These are phyloP conservation scores for Pyracantha coccinea DNA, from an alignment of 331 rosid species.

Conservation along the genomic window DNA sequence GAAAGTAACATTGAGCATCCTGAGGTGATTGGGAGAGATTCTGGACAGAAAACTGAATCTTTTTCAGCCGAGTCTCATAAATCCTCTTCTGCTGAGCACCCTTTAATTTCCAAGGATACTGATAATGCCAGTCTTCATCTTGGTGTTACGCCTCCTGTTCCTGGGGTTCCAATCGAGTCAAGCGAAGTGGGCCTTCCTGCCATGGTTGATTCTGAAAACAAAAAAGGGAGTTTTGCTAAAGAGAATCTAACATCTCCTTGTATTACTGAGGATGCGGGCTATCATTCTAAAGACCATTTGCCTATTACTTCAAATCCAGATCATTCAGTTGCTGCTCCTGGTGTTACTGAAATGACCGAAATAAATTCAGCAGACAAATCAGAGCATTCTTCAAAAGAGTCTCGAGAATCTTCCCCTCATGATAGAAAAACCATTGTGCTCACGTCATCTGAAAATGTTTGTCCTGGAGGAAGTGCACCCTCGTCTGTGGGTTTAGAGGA, in stretches of 20 bases:
- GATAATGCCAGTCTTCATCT: conserved; percentile 23
- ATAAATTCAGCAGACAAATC: not conserved
- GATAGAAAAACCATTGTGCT: conserved; percentile 3
- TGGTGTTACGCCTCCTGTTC: conserved; percentile 18
- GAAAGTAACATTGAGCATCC: conserved; percentile 15
- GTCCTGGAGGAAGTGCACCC: not conserved
- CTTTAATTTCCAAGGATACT: conserved; percentile 12
- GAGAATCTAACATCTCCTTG: conserved; percentile 18
- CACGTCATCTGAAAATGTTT: not conserved
- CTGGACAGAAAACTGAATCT: conserved; percentile 26
- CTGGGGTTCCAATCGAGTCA: conserved; percentile 3
- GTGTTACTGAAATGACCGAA: conserved; percentile 9
- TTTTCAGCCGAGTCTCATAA: conserved; percentile 24
- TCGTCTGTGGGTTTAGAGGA: not conserved
- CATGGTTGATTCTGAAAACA: conserved; percentile 12
- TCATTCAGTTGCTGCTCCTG: conserved; percentile 17
- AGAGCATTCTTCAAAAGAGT: conserved; percentile 3
- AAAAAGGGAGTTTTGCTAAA: conserved; percentile 13
- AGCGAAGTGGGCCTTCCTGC: conserved; percentile 12
- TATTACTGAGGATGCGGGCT: conserved; percentile 22
- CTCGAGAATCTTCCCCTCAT: conserved; percentile 10
- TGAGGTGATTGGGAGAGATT: conserved; percentile 14
- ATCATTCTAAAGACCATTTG: conserved; percentile 20
- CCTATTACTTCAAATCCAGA: conserved; percentile 10
- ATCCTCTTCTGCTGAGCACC: conserved; percentile 24